Conservation (phyloP, 805 yeast species). For the Candida pini region DNA sequence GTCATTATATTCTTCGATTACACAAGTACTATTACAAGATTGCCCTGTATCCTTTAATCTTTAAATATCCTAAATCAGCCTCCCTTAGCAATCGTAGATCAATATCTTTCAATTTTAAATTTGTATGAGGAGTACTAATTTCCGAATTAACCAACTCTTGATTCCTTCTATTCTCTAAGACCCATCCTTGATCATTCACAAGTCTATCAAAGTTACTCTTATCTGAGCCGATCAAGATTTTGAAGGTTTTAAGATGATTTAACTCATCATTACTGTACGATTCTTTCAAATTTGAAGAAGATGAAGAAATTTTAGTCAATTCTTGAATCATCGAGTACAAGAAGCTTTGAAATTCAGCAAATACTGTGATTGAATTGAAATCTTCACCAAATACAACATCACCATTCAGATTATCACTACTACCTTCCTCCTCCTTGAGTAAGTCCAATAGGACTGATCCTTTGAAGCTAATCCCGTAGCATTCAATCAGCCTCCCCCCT, state of each 20-base stretch:
- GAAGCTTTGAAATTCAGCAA: constrained; percentile 22
- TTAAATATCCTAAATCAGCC: constrained; percentile 21
- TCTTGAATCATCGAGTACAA: constrained; percentile 21
- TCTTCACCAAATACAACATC: constrained; percentile 7
- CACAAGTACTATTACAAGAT: constrained; percentile 1
- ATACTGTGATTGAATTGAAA: constrained; percentile 10
- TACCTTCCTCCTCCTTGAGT: constrained; percentile 3
- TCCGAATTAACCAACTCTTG: too few relatives aligned
- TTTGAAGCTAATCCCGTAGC: constrained; percentile 25
- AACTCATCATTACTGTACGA: background rate
- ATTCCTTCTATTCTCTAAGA: constrained; percentile 14
- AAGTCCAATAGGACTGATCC: constrained; percentile 23
- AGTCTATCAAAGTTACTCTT: constrained; percentile 11
- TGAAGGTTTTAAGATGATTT: constrained; percentile 11
- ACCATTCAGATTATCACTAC: background rate
- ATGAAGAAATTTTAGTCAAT: constrained; percentile 4
- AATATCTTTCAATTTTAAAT: background rate
- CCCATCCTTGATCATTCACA: constrained; percentile 19
- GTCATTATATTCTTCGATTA: background rate
- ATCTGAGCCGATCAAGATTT: constrained; percentile 19
- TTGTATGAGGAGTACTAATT: background rate
- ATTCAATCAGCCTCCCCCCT: constrained; percentile 6
- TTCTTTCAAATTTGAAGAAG: background rate
- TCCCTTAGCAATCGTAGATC: constrained; percentile 17
- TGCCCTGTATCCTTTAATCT: constrained; percentile 22